These are phyloP conservation scores for Exophiala dermatitidis DNA, from an alignment of 2,329 filamentous ascomycete species.

Conservation along the genomic window DNA sequence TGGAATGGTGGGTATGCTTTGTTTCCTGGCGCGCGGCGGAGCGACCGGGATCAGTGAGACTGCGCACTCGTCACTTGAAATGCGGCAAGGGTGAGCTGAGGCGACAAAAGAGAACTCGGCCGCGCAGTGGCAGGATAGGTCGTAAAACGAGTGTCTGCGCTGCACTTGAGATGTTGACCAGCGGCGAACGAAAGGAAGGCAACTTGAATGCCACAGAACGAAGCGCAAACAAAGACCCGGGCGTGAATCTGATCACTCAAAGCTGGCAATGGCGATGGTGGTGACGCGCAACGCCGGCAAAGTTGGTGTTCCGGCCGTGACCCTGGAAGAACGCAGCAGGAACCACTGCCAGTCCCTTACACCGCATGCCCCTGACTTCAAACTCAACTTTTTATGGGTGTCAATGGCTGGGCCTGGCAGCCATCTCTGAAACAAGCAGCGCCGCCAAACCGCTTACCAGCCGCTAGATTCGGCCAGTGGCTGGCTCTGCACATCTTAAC, in stretches of 20 bases:
- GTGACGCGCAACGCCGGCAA: conserved; percentile 8
- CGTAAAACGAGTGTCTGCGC: conserved; percentile 21
- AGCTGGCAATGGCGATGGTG: conserved; percentile 9
- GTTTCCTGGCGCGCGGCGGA: conserved; percentile 11
- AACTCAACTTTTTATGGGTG: conserved; percentile 6
- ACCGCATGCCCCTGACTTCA: conserved; percentile 18
- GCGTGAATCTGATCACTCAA: not conserved
- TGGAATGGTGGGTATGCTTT: not conserved
- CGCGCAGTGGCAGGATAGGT: conserved; percentile 12
- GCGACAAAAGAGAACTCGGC: conserved; percentile 11
- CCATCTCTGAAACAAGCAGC: conserved; percentile 15
- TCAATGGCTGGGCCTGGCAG: conserved; percentile 1
- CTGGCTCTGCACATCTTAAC: not conserved
- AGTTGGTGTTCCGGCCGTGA: not conserved
- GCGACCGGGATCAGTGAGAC: conserved; percentile 13
- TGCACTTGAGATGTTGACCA: conserved; percentile 13
- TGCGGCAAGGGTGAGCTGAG: conserved; percentile 10
- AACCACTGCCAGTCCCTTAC: conserved; percentile 15
- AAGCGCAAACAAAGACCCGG: not conserved
- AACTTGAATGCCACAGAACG: not conserved
- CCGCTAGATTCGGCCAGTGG: not conserved
- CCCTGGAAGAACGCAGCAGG: not conserved
- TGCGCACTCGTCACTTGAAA: conserved; percentile 11
- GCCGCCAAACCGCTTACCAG: conserved; percentile 10
- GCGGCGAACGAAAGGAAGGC: not conserved